Conservation (phyloP, 306 rosid genomes). For the Dalbergia cochinchinensis region DNA sequence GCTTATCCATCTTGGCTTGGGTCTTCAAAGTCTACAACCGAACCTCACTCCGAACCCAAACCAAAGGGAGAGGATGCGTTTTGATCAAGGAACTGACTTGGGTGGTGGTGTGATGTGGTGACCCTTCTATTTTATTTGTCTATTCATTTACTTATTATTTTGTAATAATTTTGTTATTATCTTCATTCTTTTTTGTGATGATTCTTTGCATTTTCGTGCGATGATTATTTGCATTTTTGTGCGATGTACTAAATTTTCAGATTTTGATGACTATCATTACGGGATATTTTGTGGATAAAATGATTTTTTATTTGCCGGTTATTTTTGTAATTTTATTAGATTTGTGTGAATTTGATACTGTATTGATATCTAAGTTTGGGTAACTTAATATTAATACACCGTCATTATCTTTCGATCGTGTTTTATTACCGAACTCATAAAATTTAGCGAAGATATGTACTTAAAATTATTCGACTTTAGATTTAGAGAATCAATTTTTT, state of each 20-base stretch:
- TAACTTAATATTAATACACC: slow-evolving; percentile 4
- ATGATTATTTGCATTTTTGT: slow-evolving; percentile 7
- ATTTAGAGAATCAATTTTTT: neutral
- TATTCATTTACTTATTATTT: neutral
- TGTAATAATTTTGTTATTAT: neutral
- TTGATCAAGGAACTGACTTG: slow-evolving; percentile 50
- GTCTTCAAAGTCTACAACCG: slow-evolving; percentile 59
- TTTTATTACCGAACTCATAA: slow-evolving; percentile 9
- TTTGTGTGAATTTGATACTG: neutral
- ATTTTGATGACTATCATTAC: neutral
- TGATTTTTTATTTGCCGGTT: neutral
- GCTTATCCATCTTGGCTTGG: slow-evolving; percentile 45
- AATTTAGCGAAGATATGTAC: neutral
- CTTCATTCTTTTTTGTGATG: slow-evolving; percentile 10
- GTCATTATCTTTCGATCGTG: slow-evolving; percentile 32
- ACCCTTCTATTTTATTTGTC: slow-evolving; percentile 37
- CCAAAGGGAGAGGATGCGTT: slow-evolving; percentile 48
- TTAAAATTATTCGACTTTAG: neutral
- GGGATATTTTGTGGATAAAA: neutral
- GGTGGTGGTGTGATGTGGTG: slow-evolving; percentile 18
- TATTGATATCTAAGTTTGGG: slow-evolving; percentile 8
- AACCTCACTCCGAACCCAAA: slow-evolving; percentile 58
- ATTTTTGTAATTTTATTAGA: neutral
- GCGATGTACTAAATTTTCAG: neutral
- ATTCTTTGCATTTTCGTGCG: neutral